Percentiles rank a stretch among this genome's conserved stretches.
Conservation (phyloP, 2,329 filamentous ascomycete species). For the Sarocladiaceae sp. region DNA sequence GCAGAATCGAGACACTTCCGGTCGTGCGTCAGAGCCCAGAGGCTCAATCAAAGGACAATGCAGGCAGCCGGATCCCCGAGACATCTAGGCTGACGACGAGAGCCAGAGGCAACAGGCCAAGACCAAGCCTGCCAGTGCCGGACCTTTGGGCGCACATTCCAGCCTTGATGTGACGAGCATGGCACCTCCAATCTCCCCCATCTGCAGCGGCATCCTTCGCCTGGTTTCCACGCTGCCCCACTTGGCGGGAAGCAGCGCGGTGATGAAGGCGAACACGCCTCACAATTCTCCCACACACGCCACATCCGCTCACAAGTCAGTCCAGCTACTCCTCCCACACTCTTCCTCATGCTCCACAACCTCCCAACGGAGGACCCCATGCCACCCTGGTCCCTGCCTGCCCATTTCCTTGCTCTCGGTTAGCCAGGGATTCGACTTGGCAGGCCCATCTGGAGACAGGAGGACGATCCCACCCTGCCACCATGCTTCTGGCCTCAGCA, state of each 20-base stretch:
- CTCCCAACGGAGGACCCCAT: no score
- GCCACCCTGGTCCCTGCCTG: not conserved
- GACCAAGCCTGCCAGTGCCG: not conserved
- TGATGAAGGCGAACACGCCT: slow-evolving; percentile 1
- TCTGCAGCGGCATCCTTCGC: slow-evolving; percentile 9
- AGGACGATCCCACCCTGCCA: slow-evolving; percentile 1
- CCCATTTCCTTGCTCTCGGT: slow-evolving; percentile 2
- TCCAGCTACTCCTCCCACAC: not conserved
- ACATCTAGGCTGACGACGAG: no score
- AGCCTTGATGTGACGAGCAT: slow-evolving; percentile 8
- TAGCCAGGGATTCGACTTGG: slow-evolving; percentile 6
- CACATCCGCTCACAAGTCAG: slow-evolving; percentile 3
- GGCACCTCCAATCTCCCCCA: slow-evolving; percentile 9
- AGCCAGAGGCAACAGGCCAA: no score
- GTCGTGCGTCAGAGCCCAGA: no score
- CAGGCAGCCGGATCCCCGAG: no score
- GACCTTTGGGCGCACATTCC: slow-evolving; percentile 8
- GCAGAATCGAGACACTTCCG: no score
- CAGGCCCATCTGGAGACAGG: slow-evolving; percentile 1
- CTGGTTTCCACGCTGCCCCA: slow-evolving; percentile 9
- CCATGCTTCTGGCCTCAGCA: not conserved
- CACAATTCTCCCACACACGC: not conserved
- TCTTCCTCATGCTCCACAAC: not conserved
- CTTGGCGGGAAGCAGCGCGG: slow-evolving; percentile 1
- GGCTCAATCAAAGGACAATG: no score